A percentile compares a stretch with the other conserved stretches of the same genome.
These are phyloP conservation scores for Aspergillus sergii DNA, from an alignment of 2,329 filamentous ascomycete species.

Conservation along the genomic window DNA sequence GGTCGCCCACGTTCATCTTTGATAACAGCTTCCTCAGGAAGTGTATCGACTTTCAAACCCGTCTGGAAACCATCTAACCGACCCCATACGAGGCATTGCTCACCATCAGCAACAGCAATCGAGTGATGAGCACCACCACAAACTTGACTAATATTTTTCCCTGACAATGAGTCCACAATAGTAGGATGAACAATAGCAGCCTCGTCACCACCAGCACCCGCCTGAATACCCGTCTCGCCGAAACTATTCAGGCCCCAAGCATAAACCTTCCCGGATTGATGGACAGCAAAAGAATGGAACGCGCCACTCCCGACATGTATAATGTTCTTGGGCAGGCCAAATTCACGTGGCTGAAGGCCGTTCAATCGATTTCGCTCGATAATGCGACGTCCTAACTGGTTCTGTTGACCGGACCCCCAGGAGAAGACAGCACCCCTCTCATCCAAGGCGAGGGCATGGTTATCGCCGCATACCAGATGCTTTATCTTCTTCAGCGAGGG, in stretches of 20 bases:
- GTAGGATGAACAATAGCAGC: constrained; percentile 73
- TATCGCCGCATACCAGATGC: constrained; percentile 57
- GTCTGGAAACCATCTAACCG: constrained; percentile 62
- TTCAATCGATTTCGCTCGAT: constrained; percentile 61
- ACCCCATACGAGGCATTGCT: constrained; percentile 62
- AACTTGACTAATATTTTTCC: constrained; percentile 67
- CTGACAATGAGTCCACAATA: constrained; percentile 65
- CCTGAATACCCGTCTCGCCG: constrained; percentile 72
- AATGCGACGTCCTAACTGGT: constrained; percentile 67
- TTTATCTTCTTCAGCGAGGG: constrained; percentile 57
- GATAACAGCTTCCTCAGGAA: constrained; percentile 62
- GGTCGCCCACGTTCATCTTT: constrained; percentile 66
- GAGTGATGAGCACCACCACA: constrained; percentile 78
- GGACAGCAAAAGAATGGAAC: constrained; percentile 80
- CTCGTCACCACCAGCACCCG: constrained; percentile 67
- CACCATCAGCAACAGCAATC: constrained; percentile 55
- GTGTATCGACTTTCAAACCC: constrained; percentile 60
- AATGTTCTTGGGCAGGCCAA: constrained; percentile 61
- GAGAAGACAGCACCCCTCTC: constrained; percentile 61
- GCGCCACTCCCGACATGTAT: constrained; percentile 68
- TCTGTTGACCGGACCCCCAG: constrained; percentile 69
- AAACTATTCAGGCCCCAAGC: constrained; percentile 89
- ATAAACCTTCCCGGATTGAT: constrained; percentile 69
- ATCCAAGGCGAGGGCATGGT: constrained; percentile 61
- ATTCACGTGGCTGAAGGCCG: constrained; percentile 58